Conservation (phyloP, 805 yeast species). For the Citeromyces nyonsensis region DNA sequence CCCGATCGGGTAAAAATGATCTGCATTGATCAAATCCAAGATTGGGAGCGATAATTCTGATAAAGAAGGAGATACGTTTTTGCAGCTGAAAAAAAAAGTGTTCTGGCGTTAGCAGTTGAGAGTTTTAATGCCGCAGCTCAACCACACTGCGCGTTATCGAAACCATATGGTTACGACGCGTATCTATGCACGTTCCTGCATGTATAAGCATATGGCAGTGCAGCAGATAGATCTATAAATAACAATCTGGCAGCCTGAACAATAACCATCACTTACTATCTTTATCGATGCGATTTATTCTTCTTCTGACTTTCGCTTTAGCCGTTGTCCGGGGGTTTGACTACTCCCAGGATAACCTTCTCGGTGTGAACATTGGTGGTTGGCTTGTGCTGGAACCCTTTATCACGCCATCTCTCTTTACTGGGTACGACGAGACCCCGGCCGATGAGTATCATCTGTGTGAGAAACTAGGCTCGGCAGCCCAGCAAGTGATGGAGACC, state of each 20-base stretch:
- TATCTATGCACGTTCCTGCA: neutral
- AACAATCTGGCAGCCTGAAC: neutral
- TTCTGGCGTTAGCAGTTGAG: too few species aligned
- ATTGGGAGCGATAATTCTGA: too few species aligned
- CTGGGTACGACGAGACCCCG: slow-evolving; percentile 25
- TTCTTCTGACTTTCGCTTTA: slow-evolving; percentile 1
- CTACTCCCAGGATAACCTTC: slow-evolving; percentile 11
- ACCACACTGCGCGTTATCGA: too few species aligned
- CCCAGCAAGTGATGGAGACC: slow-evolving; percentile 20
- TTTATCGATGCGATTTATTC: slow-evolving; percentile 1
- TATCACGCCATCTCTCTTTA: slow-evolving; percentile 49
- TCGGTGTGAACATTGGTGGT: slow-evolving; percentile 49
- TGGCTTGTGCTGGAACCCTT: slow-evolving; percentile 64
- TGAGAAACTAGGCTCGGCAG: slow-evolving; percentile 28
- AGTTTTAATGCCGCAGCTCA: too few species aligned
- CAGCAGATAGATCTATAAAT: neutral
- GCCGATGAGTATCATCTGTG: slow-evolving; percentile 48
- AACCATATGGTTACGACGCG: neutral
- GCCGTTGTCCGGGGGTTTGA: slow-evolving; percentile 10
- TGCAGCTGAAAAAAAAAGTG: too few species aligned
- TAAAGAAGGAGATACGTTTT: too few species aligned
- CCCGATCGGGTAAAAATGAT: too few species aligned
- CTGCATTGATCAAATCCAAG: too few species aligned
- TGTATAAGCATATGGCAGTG: neutral
- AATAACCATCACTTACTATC: neutral